These are phyloP conservation scores for Prunus mongolica DNA, from an alignment of 306 rosid species.

Conservation along the genomic window DNA sequence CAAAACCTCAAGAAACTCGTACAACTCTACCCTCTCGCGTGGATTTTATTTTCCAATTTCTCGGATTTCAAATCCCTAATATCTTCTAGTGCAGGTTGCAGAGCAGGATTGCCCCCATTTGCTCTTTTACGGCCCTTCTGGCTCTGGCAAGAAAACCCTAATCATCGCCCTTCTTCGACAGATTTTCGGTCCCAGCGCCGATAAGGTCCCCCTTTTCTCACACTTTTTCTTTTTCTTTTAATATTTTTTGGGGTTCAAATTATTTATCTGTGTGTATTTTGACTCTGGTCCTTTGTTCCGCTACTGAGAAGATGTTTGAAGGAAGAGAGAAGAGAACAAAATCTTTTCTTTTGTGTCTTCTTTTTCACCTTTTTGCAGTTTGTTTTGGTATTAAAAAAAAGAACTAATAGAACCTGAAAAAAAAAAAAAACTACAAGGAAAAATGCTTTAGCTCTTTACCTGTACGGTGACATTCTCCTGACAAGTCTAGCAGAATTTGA, in stretches of 20 bases:
- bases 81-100: conserved; percentile 40
- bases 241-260: not conserved
- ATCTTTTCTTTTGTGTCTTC: not conserved
- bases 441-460: not conserved
- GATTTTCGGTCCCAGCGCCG: conserved; percentile 86
- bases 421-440: not conserved
- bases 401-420: not conserved
- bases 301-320: not conserved
- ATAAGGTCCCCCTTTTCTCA: conserved; percentile 46
- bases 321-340: not conserved
- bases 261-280: no score
- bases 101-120: conserved; percentile 98
- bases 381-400: not conserved
- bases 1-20: conserved; percentile 89
- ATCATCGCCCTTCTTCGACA: conserved; percentile 87
- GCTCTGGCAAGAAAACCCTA: conserved; percentile 98
- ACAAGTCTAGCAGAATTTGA: not conserved
- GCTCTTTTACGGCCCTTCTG: conserved; percentile 90
- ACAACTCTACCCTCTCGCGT: not conserved
- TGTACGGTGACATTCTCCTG: not conserved
- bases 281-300: not conserved
- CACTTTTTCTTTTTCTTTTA: not conserved
- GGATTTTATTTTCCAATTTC: not conserved
- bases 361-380: not conserved
- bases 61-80: not conserved